Evolutionary conservation across 2,329 filamentous ascomycete species (phyloP), one percentile per base, ranked within the genome.

Genomic region (Alternaria sp.): DNA sequence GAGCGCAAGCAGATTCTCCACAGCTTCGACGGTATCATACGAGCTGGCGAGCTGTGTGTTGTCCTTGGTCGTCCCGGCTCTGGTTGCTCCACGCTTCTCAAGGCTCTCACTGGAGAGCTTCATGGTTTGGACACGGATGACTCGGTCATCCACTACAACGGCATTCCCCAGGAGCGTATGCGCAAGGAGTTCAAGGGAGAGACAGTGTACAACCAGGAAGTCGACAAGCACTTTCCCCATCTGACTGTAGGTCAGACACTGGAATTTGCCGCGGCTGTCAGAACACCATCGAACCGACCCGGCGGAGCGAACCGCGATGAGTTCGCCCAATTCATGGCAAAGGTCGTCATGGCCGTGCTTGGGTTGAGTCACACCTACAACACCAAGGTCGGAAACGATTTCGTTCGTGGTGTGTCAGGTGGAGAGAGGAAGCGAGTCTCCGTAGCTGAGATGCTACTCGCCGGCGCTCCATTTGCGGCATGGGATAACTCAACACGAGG

Each of bases 81-180:
- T 5, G 89, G 89, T 6, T 91, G 89, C 76, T 87, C 84, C 54
- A 91, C 89, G 0, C 79, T 91, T 1, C 81, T 91, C 9, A 90
- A 90, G 78, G 83, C 88, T 0, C 80, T 91, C 25, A 85, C 82
- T 15, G 88, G 88, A 43, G 86, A 91, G 72, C 81, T 88, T 11
- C 81, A 88, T 51, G 89, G 89, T 0, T 79, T 91, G 19, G 77
- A 83, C 11, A 70, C 89, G 3, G 86, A 85, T 23, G 72, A 84
- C 0, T 86, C 87, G 0, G 72, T 72, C 0, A 83, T 92, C 21
- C 86, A 89, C 71, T 92, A 91, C 76, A 86, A 90, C 57, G 89
- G 89, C 8, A 78, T 80, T 17, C 61, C 80, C 60, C 74, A 78
- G 69, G 65, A 73, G 26, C 76, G 79, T 43, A 83, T 84, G 80